phyloP scores from a whole-genome alignment of 2,329 filamentous ascomycete genomes.

The Tricladium varicosporioides region DNA sequence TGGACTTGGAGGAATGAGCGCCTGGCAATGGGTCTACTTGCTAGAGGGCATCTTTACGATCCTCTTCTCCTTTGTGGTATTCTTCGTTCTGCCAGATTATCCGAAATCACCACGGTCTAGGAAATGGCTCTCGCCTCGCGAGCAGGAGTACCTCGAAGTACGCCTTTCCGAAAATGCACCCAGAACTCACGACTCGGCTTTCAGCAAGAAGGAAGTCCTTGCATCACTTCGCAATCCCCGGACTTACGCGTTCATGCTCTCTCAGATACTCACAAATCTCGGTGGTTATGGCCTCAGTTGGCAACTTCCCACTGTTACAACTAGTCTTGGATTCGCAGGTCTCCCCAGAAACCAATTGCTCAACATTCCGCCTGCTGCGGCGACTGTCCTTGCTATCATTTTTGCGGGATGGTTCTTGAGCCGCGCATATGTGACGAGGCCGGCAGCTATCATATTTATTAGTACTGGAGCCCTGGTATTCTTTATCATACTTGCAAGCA shows the following conservation, averaged over 20 bases:
- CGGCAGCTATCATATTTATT: constrained; percentile 41
- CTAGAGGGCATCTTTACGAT: constrained; percentile 44
- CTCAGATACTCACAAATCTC: constrained; percentile 40
- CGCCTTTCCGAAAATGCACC: constrained; percentile 40
- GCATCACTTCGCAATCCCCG: constrained; percentile 35
- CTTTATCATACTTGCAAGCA: constrained; percentile 44
- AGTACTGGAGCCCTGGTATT: constrained; percentile 41
- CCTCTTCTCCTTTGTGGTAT: constrained; percentile 39
- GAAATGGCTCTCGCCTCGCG: constrained; percentile 38
- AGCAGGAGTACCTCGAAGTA: constrained; percentile 40
- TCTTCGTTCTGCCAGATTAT: constrained; percentile 42
- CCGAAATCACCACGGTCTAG: constrained; percentile 40
- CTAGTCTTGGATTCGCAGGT: constrained; percentile 40
- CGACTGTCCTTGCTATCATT: constrained; percentile 39
- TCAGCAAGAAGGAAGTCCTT: constrained; percentile 37
- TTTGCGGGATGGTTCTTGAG: constrained; percentile 41
- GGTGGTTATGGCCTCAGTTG: constrained; percentile 42
- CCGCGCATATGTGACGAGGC: constrained; percentile 39
- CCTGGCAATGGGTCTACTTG: constrained; percentile 58
- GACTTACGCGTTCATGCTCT: constrained; percentile 38
- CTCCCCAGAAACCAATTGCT: constrained; percentile 44
- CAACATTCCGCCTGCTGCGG: constrained; percentile 45
- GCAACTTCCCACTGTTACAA: constrained; percentile 43
- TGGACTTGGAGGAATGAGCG: constrained; percentile 45
- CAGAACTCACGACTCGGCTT: constrained; percentile 37